A percentile compares a stretch with the other conserved stretches of the same genome.
Conservation (phyloP, 2,329 filamentous ascomycete species). For the Bipolaris bicolor region DNA sequence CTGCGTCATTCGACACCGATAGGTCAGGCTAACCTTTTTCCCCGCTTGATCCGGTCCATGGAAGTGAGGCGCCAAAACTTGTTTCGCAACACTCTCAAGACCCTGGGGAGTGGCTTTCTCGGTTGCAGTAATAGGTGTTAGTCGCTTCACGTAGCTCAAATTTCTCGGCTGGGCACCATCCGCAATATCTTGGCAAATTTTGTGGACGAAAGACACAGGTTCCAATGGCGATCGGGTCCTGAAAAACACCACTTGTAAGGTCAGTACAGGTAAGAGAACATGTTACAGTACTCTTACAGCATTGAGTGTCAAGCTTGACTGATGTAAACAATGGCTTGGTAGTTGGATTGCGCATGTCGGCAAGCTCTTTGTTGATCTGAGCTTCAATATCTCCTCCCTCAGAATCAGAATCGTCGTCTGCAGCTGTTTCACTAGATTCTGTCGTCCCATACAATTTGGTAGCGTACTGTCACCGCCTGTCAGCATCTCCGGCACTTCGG, state of each 20-base stretch:
- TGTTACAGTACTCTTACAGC: conserved; percentile 51
- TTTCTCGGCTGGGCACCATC: conserved; percentile 58
- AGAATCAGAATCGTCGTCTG: conserved; percentile 43
- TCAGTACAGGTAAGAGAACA: conserved; percentile 19
- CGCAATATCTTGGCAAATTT: conserved; percentile 63
- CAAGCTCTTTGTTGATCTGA: conserved; percentile 74
- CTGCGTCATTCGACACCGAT: conserved; percentile 14
- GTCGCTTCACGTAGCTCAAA: conserved; percentile 64
- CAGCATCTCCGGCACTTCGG: conserved; percentile 14
- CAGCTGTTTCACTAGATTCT: conserved; percentile 50
- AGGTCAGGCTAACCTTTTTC: conserved; percentile 57
- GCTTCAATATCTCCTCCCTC: conserved; percentile 69
- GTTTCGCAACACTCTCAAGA: conserved; percentile 67
- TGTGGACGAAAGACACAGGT: conserved; percentile 65
- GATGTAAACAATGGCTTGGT: conserved; percentile 59
- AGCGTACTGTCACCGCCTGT: conserved; percentile 67
- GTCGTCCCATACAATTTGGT: conserved; percentile 58
- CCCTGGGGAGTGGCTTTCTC: conserved; percentile 73
- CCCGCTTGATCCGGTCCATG: conserved; percentile 56
- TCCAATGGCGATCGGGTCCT: conserved; percentile 63
- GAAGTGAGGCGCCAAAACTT: conserved; percentile 70
- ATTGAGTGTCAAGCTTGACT: conserved; percentile 62
- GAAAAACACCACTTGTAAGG: conserved; percentile 61
- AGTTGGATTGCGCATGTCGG: conserved; percentile 61
- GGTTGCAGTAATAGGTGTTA: conserved; percentile 65